A percentile compares a stretch with the other conserved stretches of the same genome.
phyloP scores from a whole-genome alignment of 768 basidiomycete species.

The Hygrocybe punicea region DNA sequence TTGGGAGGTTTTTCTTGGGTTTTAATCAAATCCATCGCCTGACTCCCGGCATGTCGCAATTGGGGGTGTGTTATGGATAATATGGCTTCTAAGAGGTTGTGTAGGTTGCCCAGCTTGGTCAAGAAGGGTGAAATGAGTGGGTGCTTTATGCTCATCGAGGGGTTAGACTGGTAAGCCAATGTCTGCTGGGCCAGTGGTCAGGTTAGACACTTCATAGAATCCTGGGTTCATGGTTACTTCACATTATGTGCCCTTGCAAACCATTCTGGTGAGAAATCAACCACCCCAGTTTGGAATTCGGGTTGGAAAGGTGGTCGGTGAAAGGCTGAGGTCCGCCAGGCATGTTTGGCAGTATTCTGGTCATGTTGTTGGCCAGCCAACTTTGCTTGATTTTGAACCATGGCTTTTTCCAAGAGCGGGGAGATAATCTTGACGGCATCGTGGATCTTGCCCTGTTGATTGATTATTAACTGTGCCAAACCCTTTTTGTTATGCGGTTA shows the following conservation, averaged over 20 bases:
- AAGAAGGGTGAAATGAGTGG: too few species aligned
- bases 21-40: too few species aligned
- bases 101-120: too few species aligned
- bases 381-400: background rate
- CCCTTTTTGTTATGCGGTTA: too few species aligned
- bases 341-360: background rate
- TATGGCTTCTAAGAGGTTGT: too few species aligned
- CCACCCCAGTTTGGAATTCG: conserved; percentile 1
- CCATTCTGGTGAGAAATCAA: background rate
- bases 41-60: too few species aligned
- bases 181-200: too few species aligned
- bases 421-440: background rate
- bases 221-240: too few species aligned
- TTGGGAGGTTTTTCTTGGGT: background rate
- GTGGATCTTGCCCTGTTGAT: background rate
- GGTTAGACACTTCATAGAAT: background rate
- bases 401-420: background rate
- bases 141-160: background rate
- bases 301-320: background rate
- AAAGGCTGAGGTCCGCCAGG: background rate
- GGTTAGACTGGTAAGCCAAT: background rate
- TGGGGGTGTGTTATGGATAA: too few species aligned
- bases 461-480: background rate
- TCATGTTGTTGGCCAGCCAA: background rate
- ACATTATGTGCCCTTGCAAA: background rate